Conservation (phyloP, 2,329 filamentous ascomycete species). For the Fusarium heterosporum region DNA sequence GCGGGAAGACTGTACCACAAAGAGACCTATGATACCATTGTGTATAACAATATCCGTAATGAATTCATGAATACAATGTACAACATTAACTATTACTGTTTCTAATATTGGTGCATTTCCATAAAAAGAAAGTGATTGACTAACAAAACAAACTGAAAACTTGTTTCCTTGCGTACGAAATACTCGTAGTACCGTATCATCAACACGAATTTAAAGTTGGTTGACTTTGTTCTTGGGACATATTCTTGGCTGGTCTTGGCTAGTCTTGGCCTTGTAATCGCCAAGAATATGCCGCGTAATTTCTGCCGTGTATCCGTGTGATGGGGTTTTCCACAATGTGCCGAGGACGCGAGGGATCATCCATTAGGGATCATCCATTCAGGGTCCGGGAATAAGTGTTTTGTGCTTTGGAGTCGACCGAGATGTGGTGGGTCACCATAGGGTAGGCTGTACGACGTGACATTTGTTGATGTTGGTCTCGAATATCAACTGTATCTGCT, state of each 20-base stretch:
- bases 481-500: too few species aligned
- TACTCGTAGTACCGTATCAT: not conserved
- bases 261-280: not conserved
- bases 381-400: slow-evolving; percentile 18
- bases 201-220: not conserved
- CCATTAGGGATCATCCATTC: slow-evolving; percentile 1
- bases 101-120: slow-evolving; percentile 19
- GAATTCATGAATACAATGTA: slow-evolving; percentile 40
- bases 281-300: not conserved
- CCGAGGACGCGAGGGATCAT: not conserved
- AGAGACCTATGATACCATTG: slow-evolving; percentile 36
- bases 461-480: too few species aligned
- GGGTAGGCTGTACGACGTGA: not conserved
- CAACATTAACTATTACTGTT: slow-evolving; percentile 1
- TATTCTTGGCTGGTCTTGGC: not conserved
- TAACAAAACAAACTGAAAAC: too few species aligned
- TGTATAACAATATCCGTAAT: slow-evolving; percentile 37
- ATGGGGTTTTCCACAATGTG: slow-evolving; percentile 11
- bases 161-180: not conserved
- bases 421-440: not conserved
- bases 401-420: not conserved
- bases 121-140: too few species aligned
- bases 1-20: slow-evolving; percentile 29
- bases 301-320: slow-evolving; percentile 29
- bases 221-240: too few species aligned